phyloP scores from a whole-genome alignment of 208 protist genomes.

The Borovskyia barvae region DNA sequence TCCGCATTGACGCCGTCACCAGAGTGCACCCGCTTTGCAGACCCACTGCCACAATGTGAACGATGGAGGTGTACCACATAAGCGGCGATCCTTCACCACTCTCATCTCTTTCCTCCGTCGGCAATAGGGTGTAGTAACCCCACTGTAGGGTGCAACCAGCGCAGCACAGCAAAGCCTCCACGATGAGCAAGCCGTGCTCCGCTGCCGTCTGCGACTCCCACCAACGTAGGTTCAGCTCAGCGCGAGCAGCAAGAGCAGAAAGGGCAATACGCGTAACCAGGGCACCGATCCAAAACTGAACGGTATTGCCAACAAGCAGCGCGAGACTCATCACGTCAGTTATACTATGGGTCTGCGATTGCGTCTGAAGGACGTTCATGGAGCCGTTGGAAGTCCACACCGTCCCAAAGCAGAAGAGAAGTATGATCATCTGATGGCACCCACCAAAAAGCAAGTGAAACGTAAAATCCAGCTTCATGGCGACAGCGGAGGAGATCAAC shows the following conservation, averaged over 20 bases:
- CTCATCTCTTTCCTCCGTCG: constrained; percentile 1
- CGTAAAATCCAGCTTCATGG: constrained; percentile 15
- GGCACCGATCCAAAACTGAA: constrained; percentile 28
- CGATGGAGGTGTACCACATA: constrained; percentile 49
- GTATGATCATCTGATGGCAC: constrained; percentile 8
- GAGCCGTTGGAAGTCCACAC: constrained; percentile 7
- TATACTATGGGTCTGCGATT: constrained; percentile 22
- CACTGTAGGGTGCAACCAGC: constrained; percentile 45
- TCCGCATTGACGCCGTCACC: constrained; percentile 23
- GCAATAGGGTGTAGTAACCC: constrained; percentile 59
- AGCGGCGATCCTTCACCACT: constrained; percentile 18
- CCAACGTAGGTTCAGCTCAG: constrained; percentile 23
- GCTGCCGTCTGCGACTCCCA: constrained; percentile 24
- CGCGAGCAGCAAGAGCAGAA: constrained; percentile 22
- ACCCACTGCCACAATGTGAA: constrained; percentile 32
- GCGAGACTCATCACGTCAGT: constrained; percentile 12
- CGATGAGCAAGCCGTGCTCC: constrained; percentile 3
- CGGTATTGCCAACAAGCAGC: constrained; percentile 29
- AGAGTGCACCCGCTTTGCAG: constrained; percentile 12
- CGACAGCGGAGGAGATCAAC: constrained; percentile 17
- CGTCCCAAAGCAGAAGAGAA: constrained; percentile 5
- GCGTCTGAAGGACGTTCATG: constrained; percentile 9
- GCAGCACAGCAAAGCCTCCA: constrained; percentile 8
- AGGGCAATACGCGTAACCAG: constrained; percentile 29
- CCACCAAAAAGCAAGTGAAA: constrained; percentile 22